These are phyloP conservation scores for Botrytis aclada DNA, from an alignment of 2,329 filamentous ascomycete genomes.

Conservation along the genomic window DNA sequence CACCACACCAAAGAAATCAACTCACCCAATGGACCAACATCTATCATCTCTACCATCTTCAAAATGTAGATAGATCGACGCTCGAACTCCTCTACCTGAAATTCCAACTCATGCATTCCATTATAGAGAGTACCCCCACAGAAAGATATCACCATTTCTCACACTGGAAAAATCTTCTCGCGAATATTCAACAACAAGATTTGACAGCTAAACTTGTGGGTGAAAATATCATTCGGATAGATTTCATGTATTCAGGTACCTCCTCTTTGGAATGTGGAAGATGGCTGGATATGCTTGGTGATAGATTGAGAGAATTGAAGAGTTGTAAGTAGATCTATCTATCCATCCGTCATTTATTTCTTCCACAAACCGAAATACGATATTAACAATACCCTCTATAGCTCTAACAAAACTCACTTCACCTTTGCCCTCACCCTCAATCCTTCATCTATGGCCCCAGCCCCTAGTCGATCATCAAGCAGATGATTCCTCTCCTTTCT, in stretches of 20 bases:
- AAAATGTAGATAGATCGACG: neutral
- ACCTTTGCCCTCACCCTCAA: neutral
- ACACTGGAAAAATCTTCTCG: neutral
- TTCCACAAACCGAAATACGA: neutral
- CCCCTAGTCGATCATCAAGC: neutral
- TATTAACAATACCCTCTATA: neutral
- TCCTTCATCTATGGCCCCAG: neutral
- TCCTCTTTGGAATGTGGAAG: constrained; percentile 20
- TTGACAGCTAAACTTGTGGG: neutral
- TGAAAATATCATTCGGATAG: constrained; percentile 15
- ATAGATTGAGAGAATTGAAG: neutral
- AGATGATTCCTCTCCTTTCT: neutral
- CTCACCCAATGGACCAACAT: neutral
- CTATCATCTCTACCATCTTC: neutral
- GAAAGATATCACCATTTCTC: neutral
- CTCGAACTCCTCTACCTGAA: neutral
- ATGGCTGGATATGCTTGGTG: neutral
- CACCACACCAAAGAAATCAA: neutral
- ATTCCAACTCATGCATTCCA: neutral
- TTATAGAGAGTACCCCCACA: neutral
- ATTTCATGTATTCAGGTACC: constrained; percentile 23
- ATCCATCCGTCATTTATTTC: neutral
- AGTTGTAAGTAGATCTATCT: neutral
- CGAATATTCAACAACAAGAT: neutral
- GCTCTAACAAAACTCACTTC: neutral